These are phyloP conservation scores for Dactylorhiza incarnata DNA, from an alignment of 106 monocot species.

Conservation along the genomic window DNA sequence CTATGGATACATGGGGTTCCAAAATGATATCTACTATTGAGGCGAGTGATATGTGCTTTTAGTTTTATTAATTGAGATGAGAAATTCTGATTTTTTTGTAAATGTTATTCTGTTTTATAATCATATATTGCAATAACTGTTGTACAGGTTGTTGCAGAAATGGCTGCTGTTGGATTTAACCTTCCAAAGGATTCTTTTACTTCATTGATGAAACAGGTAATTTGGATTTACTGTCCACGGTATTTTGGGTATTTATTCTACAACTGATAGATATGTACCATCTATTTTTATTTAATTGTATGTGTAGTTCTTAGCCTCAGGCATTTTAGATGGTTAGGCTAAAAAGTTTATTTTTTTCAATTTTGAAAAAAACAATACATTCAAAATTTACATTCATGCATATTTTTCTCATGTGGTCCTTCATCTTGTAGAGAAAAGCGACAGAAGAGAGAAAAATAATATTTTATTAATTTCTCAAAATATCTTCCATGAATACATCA, in stretches of 20 bases:
- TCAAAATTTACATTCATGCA: not conserved
- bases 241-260: not conserved
- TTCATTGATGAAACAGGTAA: conserved; percentile 92
- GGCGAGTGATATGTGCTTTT: conserved; percentile 18
- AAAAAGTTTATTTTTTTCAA: not conserved
- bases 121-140: not conserved
- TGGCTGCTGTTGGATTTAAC: conserved; percentile 96
- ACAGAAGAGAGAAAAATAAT: too few species aligned
- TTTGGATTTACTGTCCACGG: not conserved
- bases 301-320: not conserved
- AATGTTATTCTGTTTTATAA: not conserved
- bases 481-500: too few species aligned
- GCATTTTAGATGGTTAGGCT: not conserved
- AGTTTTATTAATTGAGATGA: not conserved
- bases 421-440: too few species aligned
- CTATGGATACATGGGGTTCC: conserved; percentile 84
- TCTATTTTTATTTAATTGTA: not conserved
- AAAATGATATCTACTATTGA: conserved; percentile 94
- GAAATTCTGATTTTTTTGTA: not conserved
- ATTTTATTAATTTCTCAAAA: too few species aligned
- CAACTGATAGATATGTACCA: not conserved
- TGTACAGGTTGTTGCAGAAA: conserved; percentile 80
- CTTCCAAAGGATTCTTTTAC: conserved; percentile 82
- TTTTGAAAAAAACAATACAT: not conserved
- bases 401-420: too few species aligned